Evolutionary conservation across 768 basidiomycete species (phyloP).

Genomic region (Auriculariales sp.): DNA sequence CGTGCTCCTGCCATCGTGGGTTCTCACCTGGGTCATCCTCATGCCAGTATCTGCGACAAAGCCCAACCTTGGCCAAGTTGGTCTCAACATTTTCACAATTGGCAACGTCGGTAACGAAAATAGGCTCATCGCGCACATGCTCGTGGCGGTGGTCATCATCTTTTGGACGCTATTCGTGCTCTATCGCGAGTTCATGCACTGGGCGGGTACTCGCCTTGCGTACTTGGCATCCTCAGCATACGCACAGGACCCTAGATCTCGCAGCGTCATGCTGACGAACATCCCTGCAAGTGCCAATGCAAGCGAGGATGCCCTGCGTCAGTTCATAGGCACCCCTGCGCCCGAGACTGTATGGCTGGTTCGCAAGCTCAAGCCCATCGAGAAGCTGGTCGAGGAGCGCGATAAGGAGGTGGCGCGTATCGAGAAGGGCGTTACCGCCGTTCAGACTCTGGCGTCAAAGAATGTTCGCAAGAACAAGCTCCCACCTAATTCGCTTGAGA

Average conservation of each 20-base stretch:
- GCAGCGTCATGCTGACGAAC: constrained; percentile 5
- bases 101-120: constrained; percentile 51
- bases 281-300: not conserved
- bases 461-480: constrained; percentile 12
- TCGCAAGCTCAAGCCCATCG: constrained; percentile 2
- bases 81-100: constrained; percentile 61
- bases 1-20: constrained; percentile 80
- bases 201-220: constrained; percentile 52
- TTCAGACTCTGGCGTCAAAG: constrained; percentile 21
- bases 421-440: constrained; percentile 68
- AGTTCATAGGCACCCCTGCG: constrained; percentile 1
- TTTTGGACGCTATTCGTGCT: constrained; percentile 78
- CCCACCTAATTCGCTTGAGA: constrained; percentile 13
- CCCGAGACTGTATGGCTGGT: constrained; percentile 3
- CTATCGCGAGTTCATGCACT: constrained; percentile 64
- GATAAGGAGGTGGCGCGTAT: constrained; percentile 33
- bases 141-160: constrained; percentile 52
- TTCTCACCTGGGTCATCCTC: constrained; percentile 75
- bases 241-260: not conserved
- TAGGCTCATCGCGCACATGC: constrained; percentile 56
- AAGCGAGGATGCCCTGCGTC: not conserved
- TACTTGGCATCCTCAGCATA: constrained; percentile 3
- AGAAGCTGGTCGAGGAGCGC: constrained; percentile 3
- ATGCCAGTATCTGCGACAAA: constrained; percentile 56
- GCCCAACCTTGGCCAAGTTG: constrained; percentile 30